Conservation (phyloP, 306 rosid species). For the Sphenostylis stenocarpa region DNA sequence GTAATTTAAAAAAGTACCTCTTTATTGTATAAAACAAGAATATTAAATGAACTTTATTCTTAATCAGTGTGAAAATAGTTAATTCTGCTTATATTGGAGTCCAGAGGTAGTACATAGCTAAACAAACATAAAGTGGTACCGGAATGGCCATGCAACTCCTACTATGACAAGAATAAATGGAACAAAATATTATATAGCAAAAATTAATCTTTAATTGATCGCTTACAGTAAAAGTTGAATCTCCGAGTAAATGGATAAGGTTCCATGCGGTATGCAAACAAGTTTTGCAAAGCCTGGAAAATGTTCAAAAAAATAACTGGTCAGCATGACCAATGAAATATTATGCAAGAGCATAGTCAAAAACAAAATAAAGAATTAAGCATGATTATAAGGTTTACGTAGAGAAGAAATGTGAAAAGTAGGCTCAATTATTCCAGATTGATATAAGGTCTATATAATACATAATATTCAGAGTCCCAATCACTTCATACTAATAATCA, state of each 20-base stretch:
- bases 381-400: neutral
- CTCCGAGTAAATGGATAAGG: slow-evolving; percentile 62
- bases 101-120: neutral
- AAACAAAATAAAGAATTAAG: neutral
- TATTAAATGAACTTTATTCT: no score
- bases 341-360: neutral
- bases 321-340: slow-evolving; percentile 27
- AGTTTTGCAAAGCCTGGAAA: slow-evolving; percentile 61
- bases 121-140: slow-evolving; percentile 9
- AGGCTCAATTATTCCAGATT: neutral
- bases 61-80: no score
- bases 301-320: slow-evolving; percentile 5
- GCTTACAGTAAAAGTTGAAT: slow-evolving; percentile 66
- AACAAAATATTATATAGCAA: neutral
- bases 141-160: slow-evolving; percentile 10
- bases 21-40: no score
- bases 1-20: no score
- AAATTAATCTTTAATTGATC: slow-evolving; percentile 5
- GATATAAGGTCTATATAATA: neutral
- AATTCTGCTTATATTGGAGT: no score
- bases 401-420: neutral
- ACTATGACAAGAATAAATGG: slow-evolving; percentile 1
- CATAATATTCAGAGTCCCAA: neutral
- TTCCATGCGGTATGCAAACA: slow-evolving; percentile 65
- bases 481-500: neutral